These are phyloP conservation scores for Westerdykella sp. DNA, from an alignment of 2,329 filamentous ascomycete species.

Conservation along the genomic window DNA sequence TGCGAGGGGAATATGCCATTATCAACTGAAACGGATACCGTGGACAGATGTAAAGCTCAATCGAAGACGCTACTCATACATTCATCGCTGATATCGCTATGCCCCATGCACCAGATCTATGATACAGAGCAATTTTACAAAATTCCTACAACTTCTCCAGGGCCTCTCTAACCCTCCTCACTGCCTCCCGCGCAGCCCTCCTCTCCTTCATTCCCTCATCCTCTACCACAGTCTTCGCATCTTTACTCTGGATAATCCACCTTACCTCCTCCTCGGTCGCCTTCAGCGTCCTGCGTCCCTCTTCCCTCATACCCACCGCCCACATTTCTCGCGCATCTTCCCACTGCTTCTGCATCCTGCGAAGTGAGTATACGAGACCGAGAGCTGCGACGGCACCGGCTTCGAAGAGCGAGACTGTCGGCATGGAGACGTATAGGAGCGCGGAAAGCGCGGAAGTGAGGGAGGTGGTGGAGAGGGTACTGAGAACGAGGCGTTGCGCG, in stretches of 20 bases:
- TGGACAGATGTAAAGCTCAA: too few species aligned
- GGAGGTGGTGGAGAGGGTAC: constrained; percentile 67
- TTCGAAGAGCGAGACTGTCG: constrained; percentile 49
- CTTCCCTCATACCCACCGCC: constrained; percentile 50
- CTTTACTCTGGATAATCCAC: constrained; percentile 42
- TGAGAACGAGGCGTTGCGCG: constrained; percentile 53
- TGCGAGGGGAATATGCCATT: too few species aligned
- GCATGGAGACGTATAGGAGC: constrained; percentile 51
- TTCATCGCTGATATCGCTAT: too few species aligned
- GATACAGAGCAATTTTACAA: too few species aligned
- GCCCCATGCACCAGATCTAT: too few species aligned
- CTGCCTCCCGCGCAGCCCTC: constrained; percentile 38
- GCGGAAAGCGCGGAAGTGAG: constrained; percentile 48
- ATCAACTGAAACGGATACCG: too few species aligned
- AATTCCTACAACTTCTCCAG: constrained; percentile 26
- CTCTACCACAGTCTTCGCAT: constrained; percentile 29
- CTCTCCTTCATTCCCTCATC: constrained; percentile 37
- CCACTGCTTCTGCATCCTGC: constrained; percentile 55
- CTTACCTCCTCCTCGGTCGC: constrained; percentile 48
- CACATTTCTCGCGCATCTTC: constrained; percentile 48
- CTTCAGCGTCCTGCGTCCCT: constrained; percentile 51
- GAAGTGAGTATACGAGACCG: constrained; percentile 52
- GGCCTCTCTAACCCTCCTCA: constrained; percentile 43
- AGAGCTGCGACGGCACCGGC: constrained; percentile 54
- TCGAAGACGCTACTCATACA: too few species aligned